Conservation (phyloP, 495 filamentous ascomycete species). For the Tuber indicum region DNA sequence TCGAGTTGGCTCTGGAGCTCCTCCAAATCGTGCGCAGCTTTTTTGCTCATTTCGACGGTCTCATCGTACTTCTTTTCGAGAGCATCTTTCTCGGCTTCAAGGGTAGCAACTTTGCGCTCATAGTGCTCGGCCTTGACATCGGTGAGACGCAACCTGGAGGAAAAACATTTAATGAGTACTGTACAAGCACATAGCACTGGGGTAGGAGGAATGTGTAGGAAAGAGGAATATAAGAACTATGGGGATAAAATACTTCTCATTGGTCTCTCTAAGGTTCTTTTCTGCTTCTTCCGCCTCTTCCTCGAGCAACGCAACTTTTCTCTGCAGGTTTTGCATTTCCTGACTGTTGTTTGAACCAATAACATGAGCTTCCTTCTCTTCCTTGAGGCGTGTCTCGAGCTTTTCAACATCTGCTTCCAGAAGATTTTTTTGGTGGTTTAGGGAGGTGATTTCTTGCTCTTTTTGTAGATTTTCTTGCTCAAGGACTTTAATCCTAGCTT, state of each 20-base stretch:
- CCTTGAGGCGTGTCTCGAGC: slow-evolving; percentile 66
- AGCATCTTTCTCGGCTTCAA: slow-evolving; percentile 78
- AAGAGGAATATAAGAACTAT: slow-evolving; percentile 17
- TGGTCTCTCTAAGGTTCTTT: slow-evolving; percentile 87
- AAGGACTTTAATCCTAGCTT: slow-evolving; percentile 74
- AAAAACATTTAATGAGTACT: slow-evolving; percentile 6
- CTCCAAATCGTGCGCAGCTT: slow-evolving; percentile 84
- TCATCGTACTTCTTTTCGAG: slow-evolving; percentile 98
- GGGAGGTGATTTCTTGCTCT: slow-evolving; percentile 95
- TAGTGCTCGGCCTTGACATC: slow-evolving; percentile 99
- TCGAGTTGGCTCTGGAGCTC: slow-evolving; percentile 81
- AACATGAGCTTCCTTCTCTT: slow-evolving; percentile 69
- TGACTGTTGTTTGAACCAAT: slow-evolving; percentile 66
- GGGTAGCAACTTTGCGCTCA: slow-evolving; percentile 96
- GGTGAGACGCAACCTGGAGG: slow-evolving; percentile 82
- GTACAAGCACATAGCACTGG: slow-evolving; percentile 15
- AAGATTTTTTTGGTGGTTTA: slow-evolving; percentile 81
- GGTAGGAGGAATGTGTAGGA: neutral
- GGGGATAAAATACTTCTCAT: slow-evolving; percentile 76
- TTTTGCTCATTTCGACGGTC: slow-evolving; percentile 76
- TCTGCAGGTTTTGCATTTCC: slow-evolving; percentile 81
- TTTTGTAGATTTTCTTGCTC: slow-evolving; percentile 93
- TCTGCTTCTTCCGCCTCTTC: slow-evolving; percentile 96
- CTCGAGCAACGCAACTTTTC: slow-evolving; percentile 89
- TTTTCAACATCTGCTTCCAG: slow-evolving; percentile 90